Percentiles rank a stretch among this genome's conserved stretches.
Conservation (phyloP, 2,329 filamentous ascomycete genomes). For the Epichloe gansuensis region DNA sequence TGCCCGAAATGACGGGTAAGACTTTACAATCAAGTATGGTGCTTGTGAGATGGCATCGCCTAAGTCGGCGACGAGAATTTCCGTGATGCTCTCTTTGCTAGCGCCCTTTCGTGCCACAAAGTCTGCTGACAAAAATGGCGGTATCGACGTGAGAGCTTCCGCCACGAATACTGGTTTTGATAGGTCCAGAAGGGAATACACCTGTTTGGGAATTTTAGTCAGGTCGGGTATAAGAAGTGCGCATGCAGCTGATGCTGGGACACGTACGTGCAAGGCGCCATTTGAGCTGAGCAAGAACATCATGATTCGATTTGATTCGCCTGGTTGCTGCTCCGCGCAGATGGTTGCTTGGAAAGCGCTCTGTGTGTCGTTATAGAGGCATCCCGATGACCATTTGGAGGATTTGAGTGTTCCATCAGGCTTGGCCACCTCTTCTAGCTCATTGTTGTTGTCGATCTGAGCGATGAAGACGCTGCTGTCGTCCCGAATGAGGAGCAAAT, state of each 20-base stretch:
- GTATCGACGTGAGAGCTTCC: constrained; percentile 66
- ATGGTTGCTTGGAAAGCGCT: constrained; percentile 37
- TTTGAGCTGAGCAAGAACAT: constrained; percentile 66
- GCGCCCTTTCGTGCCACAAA: constrained; percentile 56
- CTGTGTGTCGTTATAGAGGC: constrained; percentile 59
- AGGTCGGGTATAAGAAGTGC: neutral
- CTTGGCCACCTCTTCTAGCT: constrained; percentile 70
- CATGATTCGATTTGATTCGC: constrained; percentile 39
- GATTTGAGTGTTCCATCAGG: constrained; percentile 41
- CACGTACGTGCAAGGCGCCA: constrained; percentile 61
- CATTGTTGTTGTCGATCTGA: constrained; percentile 62
- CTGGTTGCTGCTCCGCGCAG: constrained; percentile 27
- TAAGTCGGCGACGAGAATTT: constrained; percentile 73
- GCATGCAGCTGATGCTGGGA: neutral
- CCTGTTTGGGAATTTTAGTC: constrained; percentile 27
- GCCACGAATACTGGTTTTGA: constrained; percentile 58
- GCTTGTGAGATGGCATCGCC: constrained; percentile 58
- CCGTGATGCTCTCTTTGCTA: constrained; percentile 59
- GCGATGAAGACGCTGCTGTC: constrained; percentile 71
- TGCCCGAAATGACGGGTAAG: no score
- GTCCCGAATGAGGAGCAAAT: constrained; percentile 69
- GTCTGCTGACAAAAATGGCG: constrained; percentile 60
- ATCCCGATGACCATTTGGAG: constrained; percentile 71
- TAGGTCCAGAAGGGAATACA: constrained; percentile 66
- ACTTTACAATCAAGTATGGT: constrained; percentile 69